Evolutionary conservation across 495 filamentous ascomycete genomes (phyloP), one percentile per base, ranked within the genome.

Genomic region (Tuber aestivum): DNA sequence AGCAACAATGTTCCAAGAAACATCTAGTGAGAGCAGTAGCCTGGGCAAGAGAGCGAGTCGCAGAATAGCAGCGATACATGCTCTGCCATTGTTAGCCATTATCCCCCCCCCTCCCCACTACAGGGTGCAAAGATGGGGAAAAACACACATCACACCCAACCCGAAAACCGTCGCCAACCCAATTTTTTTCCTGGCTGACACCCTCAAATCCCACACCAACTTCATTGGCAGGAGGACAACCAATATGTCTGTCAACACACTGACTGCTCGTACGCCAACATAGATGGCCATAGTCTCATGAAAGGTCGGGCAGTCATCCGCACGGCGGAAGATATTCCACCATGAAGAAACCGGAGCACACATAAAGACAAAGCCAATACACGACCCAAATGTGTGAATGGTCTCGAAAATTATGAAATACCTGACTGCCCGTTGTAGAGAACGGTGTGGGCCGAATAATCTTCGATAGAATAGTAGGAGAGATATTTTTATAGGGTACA

Each of bases 171-270:
- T 45, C 1, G 81, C 78, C 71, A 85, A 74, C 8, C 83, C 83
- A 23, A 78, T 61, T 41, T 83, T 83, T 73, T 85, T 83, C 14
- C 76, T 75, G 12, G 72, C 32, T 12, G 84, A 75, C 70, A 85
- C 83, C 35, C 81, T 80, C 41, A 85, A 71, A 50, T 76, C 70
- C 42, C 81, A 70, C 21, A 86, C 69, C 70, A 83, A 81, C 20
- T 78, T 80, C 68, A 86, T 84, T 0, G 85, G 85, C 45, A 86
- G 69, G 23, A 68, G 48, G 37, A 86, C 81, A 40, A 85, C 72
- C 23, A 81, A 73, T 12, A 86, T 50, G 73, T 86, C 85, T 5
- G 79, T 83, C 9, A 78, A 80, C 23, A 86, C 76, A n/a, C 80
- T 80, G 37, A 85, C 73, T 0, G 70, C 80, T 10, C 82, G 71